A percentile compares a stretch with the other conserved stretches of the same genome.
phyloP scores from a whole-genome alignment of 2,329 filamentous ascomycete species.

The Aureobasidium sp. region DNA sequence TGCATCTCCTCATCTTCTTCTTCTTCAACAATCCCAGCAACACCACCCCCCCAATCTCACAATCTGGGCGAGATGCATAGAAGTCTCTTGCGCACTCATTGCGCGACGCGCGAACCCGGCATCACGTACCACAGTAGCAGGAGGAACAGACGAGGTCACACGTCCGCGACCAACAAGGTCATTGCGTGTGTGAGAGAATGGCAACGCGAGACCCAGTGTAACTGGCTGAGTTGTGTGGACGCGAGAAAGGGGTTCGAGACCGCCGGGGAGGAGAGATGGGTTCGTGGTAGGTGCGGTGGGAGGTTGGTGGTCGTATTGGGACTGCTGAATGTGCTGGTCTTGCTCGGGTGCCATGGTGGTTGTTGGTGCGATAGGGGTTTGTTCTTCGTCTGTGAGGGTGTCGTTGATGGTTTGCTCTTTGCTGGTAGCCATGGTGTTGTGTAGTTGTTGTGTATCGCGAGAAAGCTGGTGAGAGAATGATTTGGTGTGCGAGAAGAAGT shows the following conservation, averaged over 20 bases:
- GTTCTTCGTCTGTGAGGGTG: too few species aligned
- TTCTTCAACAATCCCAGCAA: neutral
- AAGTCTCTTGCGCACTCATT: neutral
- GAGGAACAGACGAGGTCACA: neutral
- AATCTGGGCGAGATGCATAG: neutral
- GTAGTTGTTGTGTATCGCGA: neutral
- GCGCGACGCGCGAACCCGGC: neutral
- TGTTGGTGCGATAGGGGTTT: too few species aligned
- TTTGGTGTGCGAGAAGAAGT: too few species aligned
- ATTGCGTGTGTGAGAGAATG: neutral
- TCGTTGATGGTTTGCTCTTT: too few species aligned
- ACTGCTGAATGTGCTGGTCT: too few species aligned
- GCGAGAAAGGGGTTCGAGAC: too few species aligned
- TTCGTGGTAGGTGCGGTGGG: neutral
- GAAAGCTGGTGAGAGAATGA: neutral
- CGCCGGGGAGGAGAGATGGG: neutral
- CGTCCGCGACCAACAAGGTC: neutral
- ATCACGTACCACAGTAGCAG: neutral
- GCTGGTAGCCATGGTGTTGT: neutral
- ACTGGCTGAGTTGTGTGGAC: neutral
- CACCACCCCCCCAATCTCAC: neutral
- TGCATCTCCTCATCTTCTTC: neutral
- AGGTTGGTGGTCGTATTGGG: too few species aligned
- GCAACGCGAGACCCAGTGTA: neutral
- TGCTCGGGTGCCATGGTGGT: too few species aligned